phyloP scores from a whole-genome alignment of 2,329 filamentous ascomycete species.

The Penicillium oxalicum region DNA sequence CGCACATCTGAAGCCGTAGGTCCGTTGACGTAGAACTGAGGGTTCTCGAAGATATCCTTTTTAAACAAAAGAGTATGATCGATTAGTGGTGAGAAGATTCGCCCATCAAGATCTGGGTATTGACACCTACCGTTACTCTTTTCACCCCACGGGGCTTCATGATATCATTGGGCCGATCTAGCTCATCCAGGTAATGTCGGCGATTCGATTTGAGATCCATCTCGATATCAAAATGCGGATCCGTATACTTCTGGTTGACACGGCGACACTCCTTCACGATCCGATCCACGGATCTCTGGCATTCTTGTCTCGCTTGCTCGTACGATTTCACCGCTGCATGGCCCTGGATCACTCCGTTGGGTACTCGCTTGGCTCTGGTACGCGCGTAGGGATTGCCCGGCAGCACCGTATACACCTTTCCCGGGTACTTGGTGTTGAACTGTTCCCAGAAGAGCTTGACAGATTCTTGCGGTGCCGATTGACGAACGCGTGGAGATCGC shows the following conservation, averaged over 20 bases:
- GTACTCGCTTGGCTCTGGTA: slow-evolving; percentile 52
- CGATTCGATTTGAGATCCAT: slow-evolving; percentile 60
- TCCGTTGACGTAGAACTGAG: slow-evolving; percentile 71
- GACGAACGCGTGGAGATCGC: slow-evolving; percentile 37
- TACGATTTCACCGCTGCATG: slow-evolving; percentile 62
- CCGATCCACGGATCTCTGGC: slow-evolving; percentile 54
- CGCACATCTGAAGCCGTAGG: slow-evolving; percentile 71
- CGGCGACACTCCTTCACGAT: slow-evolving; percentile 61
- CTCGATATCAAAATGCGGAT: slow-evolving; percentile 83
- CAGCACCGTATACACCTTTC: slow-evolving; percentile 66
- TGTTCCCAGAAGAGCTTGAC: slow-evolving; percentile 69
- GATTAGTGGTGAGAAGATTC: not conserved
- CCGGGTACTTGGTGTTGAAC: slow-evolving; percentile 64
- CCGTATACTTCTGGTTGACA: slow-evolving; percentile 78
- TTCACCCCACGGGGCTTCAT: slow-evolving; percentile 66
- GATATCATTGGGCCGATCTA: slow-evolving; percentile 32
- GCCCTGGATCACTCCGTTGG: slow-evolving; percentile 49
- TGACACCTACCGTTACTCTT: slow-evolving; percentile 50
- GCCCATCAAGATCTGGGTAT: not conserved
- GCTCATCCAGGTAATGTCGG: slow-evolving; percentile 48
- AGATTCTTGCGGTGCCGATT: slow-evolving; percentile 59
- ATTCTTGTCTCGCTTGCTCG: slow-evolving; percentile 64
- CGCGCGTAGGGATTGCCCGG: slow-evolving; percentile 62
- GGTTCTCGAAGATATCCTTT: slow-evolving; percentile 70
- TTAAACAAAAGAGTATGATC: not conserved